Conservation (phyloP, 495 filamentous ascomycete genomes). For the Delitschia confertaspora region DNA sequence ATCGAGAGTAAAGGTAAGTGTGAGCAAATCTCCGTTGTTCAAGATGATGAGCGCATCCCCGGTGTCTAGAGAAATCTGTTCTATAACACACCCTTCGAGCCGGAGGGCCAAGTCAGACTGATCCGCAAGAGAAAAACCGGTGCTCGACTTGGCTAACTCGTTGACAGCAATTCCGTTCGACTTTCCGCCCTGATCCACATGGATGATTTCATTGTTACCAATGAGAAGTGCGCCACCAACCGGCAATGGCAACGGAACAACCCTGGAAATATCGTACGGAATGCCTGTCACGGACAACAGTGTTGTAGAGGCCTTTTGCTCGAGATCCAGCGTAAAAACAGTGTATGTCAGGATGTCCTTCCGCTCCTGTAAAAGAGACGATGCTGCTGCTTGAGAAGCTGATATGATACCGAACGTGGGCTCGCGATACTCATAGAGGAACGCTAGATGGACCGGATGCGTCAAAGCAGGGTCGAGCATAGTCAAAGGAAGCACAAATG, state of each 20-base stretch:
- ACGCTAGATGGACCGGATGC: constrained; percentile 83
- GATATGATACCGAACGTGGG: constrained; percentile 94
- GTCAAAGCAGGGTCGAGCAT: constrained; percentile 77
- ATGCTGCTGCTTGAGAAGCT: constrained; percentile 59
- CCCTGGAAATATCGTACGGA: constrained; percentile 80
- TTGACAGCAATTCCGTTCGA: constrained; percentile 92
- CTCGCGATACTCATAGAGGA: constrained; percentile 93
- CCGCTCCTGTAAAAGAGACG: constrained; percentile 62
- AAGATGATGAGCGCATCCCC: constrained; percentile 81
- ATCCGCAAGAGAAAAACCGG: constrained; percentile 71
- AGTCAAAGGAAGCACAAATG: constrained; percentile 80
- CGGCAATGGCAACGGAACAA: constrained; percentile 74
- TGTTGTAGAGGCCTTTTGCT: constrained; percentile 87
- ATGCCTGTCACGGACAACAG: constrained; percentile 76
- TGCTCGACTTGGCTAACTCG: constrained; percentile 67
- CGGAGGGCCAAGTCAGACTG: constrained; percentile 73
- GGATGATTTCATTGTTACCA: constrained; percentile 82
- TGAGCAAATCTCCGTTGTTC: constrained; percentile 61
- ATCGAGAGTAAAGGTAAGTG: constrained; percentile 77
- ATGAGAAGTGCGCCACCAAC: constrained; percentile 83
- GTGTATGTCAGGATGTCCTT: constrained; percentile 81
- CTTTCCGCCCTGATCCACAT: constrained; percentile 93
- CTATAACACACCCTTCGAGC: constrained; percentile 73
- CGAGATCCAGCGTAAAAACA: constrained; percentile 89
- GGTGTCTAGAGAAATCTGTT: constrained; percentile 60